phyloP scores from a whole-genome alignment of 805 yeast genomes.

The Nakazawaea ambrosiae region DNA sequence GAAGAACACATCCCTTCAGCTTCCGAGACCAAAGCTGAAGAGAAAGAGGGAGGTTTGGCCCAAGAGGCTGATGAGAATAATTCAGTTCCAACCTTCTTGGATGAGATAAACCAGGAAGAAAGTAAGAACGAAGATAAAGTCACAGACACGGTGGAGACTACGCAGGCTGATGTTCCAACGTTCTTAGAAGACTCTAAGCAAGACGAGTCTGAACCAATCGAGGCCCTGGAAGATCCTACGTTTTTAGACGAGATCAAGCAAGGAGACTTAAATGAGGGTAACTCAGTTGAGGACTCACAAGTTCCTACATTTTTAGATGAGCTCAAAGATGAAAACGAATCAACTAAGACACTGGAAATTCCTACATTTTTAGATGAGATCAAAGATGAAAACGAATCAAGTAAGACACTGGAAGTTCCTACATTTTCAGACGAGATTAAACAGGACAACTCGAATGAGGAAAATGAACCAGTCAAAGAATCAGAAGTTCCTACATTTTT shows the following conservation, averaged over 20 bases:
- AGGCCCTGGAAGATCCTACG: background rate
- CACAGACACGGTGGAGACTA: too few species aligned
- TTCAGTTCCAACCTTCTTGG: background rate
- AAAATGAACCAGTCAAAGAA: background rate
- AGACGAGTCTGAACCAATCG: too few species aligned
- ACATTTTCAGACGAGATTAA: background rate
- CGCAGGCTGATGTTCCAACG: too few species aligned
- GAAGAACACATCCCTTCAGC: background rate
- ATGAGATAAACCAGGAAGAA: background rate
- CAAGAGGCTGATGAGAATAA: too few species aligned
- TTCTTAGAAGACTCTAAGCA: background rate
- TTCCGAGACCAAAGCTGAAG: background rate
- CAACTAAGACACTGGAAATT: background rate
- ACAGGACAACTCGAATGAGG: background rate
- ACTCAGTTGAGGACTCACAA: too few species aligned
- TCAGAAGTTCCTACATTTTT: slow-evolving; percentile 1
- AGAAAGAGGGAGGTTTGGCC: background rate
- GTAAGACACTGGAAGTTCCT: background rate
- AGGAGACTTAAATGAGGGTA: too few species aligned
- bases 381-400: background rate
- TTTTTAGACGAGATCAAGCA: slow-evolving; percentile 1
- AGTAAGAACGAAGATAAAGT: too few species aligned
- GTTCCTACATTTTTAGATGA: background rate
- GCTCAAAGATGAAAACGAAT: background rate
- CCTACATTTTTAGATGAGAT: slow-evolving; percentile 4